Evolutionary conservation across 2,329 filamentous ascomycete genomes (phyloP), one percentile per base, ranked within the genome.

Genomic region (Diaporthe sp.): DNA sequence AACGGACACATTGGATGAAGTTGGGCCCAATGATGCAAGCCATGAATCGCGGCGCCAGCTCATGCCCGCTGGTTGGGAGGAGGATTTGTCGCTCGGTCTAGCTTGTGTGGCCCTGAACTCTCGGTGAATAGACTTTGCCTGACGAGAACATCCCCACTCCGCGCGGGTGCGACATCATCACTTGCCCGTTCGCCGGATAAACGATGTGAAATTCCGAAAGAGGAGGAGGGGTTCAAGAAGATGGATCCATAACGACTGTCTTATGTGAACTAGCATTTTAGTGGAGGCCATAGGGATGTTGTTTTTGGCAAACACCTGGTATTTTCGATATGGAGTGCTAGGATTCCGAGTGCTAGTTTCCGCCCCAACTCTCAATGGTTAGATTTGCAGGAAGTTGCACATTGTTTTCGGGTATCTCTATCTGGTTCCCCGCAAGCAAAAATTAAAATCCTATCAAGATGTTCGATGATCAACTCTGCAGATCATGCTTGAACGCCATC

Each of bases 121-220:
- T 68, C 46, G 22, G 46, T 68, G 65, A 68, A 68, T 68, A 68
- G 34, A 68, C 46, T 68, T 68, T 49, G 46, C 65, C 4, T 28
- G 31, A 37, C 28, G 31, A 51, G 10, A 37, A 53, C 62, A 68
- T 34, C 62, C 15, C 65, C 46, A 39, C 65, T 31, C 44, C 34
- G 44, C 46, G 46, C 65, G 13, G 28, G 2, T 51, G 44, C 62
- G 44, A 25, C 46, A 31, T 46, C 17, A 46, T 19, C 25, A 25
- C 28, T 31, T 53, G 22, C 44, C 3, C 62, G 28, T 53, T n/a
- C 46, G n/a, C 65, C 46, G n/a, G 46, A 53, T 22, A 12, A 68
- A 39, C 28, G 19, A 10, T 9, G 17, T 39, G 5, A 17, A 25
- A 4, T 68, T 19, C 46, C 8, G 44, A 28, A 34, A 34, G 7